Conservation (phyloP, 345 rosid species). For the Laguncularia racemosa region DNA sequence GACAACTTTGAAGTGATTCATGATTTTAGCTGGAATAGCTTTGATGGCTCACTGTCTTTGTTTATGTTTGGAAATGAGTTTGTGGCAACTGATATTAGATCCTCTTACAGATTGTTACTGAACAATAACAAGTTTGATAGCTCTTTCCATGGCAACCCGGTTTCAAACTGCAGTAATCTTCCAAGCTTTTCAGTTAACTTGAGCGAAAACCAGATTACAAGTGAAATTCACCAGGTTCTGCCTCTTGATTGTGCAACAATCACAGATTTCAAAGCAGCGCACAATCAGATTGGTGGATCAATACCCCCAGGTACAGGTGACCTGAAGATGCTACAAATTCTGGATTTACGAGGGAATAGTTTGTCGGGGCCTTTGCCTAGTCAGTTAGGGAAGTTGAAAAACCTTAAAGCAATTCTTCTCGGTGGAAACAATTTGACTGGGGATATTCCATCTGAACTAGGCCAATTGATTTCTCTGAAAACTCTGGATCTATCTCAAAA, state of each 20-base stretch:
- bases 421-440: conserved; percentile 45
- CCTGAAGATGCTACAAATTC: conserved; percentile 31
- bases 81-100: conserved; percentile 14
- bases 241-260: conserved; percentile 24
- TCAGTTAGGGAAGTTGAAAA: conserved; percentile 33
- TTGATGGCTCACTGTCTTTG: conserved; percentile 37
- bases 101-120: conserved; percentile 35
- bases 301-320: conserved; percentile 30
- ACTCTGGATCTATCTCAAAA: conserved; percentile 56
- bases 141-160: conserved; percentile 24
- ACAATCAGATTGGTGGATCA: conserved; percentile 42
- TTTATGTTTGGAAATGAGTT: conserved; percentile 33
- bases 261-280: conserved; percentile 40
- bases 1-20: conserved; percentile 21
- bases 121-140: conserved; percentile 43
- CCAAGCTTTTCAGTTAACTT: conserved; percentile 38
- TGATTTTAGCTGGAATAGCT: conserved; percentile 56
- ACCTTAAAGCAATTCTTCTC: conserved; percentile 31
- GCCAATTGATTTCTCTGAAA: conserved; percentile 30
- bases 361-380: conserved; percentile 37
- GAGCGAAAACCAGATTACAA: conserved; percentile 38
- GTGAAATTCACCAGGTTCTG: conserved; percentile 19
- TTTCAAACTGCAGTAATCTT: conserved; percentile 30
- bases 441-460: conserved; percentile 38
- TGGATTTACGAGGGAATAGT: conserved; percentile 42